phyloP scores from a whole-genome alignment of 2,329 filamentous ascomycete genomes.

The Talaromyces pinophilus region DNA sequence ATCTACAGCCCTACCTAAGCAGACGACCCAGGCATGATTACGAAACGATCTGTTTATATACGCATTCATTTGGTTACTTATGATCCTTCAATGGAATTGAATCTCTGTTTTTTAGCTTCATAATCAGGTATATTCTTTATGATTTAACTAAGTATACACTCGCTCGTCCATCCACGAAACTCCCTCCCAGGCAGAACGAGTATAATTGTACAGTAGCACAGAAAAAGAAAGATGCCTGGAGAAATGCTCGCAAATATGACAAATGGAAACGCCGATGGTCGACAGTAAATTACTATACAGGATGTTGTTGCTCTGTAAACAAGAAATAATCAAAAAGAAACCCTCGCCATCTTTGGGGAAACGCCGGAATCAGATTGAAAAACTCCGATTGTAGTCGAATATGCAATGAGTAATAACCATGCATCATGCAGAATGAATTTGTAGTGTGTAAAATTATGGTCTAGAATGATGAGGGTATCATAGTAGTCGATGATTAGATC shows the following conservation, averaged over 20 bases:
- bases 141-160: not conserved
- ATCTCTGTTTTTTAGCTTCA: too few species aligned
- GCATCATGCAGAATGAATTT: not conserved
- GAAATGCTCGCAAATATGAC: slow-evolving; percentile 5
- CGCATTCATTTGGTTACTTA: too few species aligned
- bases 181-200: not conserved
- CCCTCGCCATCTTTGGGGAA: not conserved
- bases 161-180: not conserved
- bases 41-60: not conserved
- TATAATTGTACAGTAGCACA: not conserved
- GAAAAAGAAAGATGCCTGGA: not conserved
- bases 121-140: slow-evolving; percentile 2
- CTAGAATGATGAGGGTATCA: not conserved
- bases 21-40: not conserved
- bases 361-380: not conserved
- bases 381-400: not conserved
- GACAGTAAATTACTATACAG: slow-evolving; percentile 2
- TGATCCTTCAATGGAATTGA: too few species aligned
- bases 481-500: not conserved
- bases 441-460: not conserved
- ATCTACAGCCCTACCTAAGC: not conserved
- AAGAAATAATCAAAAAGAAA: not conserved
- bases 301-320: not conserved
- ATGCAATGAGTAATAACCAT: not conserved
- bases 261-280: not conserved